Evolutionary conservation across 2,329 filamentous ascomycete species (phyloP).

Genomic region (Ambrosiella beaveri): DNA sequence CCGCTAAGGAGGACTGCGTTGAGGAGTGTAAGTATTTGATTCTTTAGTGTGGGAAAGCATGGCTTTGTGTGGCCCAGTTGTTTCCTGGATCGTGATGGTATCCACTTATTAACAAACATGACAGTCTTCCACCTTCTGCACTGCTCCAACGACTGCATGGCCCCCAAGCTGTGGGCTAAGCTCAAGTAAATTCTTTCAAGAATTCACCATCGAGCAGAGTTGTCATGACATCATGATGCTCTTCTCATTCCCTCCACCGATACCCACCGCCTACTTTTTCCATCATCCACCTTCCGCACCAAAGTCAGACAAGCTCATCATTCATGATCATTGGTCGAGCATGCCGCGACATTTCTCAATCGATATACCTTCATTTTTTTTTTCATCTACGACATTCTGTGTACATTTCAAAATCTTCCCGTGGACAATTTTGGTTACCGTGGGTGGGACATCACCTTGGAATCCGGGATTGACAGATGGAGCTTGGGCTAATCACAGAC

Average conservation of each 20-base stretch:
- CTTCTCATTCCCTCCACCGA: slow-evolving; percentile 6
- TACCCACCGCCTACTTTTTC: not conserved
- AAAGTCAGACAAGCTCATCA: not conserved
- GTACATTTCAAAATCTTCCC: not conserved
- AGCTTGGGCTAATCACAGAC: not conserved
- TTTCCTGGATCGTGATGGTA: not conserved
- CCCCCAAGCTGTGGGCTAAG: slow-evolving; percentile 83
- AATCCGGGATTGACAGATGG: not conserved
- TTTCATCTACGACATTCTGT: not conserved
- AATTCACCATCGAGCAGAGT: not conserved
- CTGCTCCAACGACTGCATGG: slow-evolving; percentile 83
- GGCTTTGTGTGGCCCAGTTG: not conserved
- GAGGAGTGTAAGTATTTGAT: slow-evolving; percentile 70
- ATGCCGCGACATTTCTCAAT: not conserved
- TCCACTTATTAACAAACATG: not conserved
- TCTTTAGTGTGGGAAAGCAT: not conserved
- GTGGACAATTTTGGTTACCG: not conserved
- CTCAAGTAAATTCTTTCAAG: slow-evolving; percentile 53
- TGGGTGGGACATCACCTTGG: not conserved
- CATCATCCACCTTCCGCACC: not conserved
- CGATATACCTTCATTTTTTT: not conserved
- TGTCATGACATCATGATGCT: slow-evolving; percentile 4
- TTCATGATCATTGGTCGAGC: not conserved
- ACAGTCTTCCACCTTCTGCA: slow-evolving; percentile 96
- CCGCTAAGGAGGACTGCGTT: slow-evolving; percentile 81